These are phyloP conservation scores for Pseudopyrenochaeta lycopersici DNA, from an alignment of 2,329 filamentous ascomycete species.

Conservation along the genomic window DNA sequence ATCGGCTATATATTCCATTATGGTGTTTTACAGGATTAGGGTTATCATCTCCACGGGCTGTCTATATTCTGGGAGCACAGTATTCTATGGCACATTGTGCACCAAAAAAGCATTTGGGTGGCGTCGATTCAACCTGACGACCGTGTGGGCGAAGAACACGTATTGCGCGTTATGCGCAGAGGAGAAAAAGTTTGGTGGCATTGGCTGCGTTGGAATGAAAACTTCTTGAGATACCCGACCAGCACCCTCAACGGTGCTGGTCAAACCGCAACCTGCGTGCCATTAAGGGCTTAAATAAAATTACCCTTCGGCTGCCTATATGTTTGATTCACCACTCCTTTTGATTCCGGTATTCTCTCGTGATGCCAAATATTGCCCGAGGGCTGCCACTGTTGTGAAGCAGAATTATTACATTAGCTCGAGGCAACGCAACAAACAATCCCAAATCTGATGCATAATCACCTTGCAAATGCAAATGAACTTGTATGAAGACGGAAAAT, in stretches of 20 bases:
- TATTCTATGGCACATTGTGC: conserved; percentile 4
- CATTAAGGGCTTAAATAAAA: too few species aligned
- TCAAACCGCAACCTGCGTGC: conserved; percentile 12
- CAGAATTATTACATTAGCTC: too few species aligned
- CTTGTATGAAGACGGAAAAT: background rate
- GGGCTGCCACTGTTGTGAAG: too few species aligned
- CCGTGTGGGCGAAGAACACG: conserved; percentile 33
- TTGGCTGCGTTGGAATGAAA: conserved; percentile 4
- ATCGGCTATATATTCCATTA: background rate
- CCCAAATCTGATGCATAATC: too few species aligned
- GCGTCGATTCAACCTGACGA: conserved; percentile 53
- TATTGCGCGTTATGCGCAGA: conserved; percentile 1
- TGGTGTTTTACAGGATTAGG: background rate
- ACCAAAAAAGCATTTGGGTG: conserved; percentile 37
- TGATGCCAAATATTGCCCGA: too few species aligned
- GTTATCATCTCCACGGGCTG: background rate
- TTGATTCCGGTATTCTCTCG: too few species aligned
- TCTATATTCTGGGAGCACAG: background rate
- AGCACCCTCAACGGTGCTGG: conserved; percentile 38
- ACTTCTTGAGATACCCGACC: conserved; percentile 39
- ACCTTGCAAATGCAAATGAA: too few species aligned
- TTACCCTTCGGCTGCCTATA: too few species aligned
- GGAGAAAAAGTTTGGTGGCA: conserved; percentile 12
- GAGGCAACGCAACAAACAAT: too few species aligned
- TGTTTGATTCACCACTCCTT: too few species aligned